Evolutionary conservation across 2,329 filamentous ascomycete genomes (phyloP), one percentile per base, ranked within the genome.

Genomic region (Hymenoscyphus albidus): DNA sequence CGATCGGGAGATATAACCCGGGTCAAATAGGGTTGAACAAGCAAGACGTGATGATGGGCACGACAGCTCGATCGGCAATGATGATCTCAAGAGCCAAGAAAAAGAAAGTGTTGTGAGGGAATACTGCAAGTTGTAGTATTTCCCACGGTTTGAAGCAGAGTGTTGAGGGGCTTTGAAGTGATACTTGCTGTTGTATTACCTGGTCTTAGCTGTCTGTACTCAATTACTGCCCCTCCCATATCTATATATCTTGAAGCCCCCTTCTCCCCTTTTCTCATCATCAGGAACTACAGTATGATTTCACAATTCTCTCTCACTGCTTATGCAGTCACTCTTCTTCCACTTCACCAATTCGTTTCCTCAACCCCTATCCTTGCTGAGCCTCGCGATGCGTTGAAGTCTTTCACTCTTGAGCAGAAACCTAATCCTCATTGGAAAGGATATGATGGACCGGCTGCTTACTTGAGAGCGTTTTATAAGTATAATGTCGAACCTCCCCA

Each of bases 401-500:
- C 57, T 14, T 64, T 64, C 14, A n/a, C 58, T 10, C 10, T 64
- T 35, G 32, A 31, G 12, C 62, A 64, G 32, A 39, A 54, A n/a
- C 44, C 42, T 0, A 64, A 64, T 57, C 62, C 58, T 3, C 56
- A 42, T 16, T 64, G n/a, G 16, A 31, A 42, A 32, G 38, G 62
- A 5, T 16, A 12, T n/a, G 18, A 56, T 42, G 62, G 62, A 32
- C 62, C 62, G 13, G 62, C 57, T 2, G 62, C 62, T 10, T 48
- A 55, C 14, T 38, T 55, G 40, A 58, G 48, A 18, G 40, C 62
- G 5, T 64, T 60, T 18, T 58, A 54, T 48, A 64, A 64, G 18
- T 64, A 64, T 27, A 56, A 61, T 48, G 58, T 57, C n/a, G 31
- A 12, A 14, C 62, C 62, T 42, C 57, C 57, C 54, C 22, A 31